These are phyloP conservation scores for Aspergillus amoenus DNA, from an alignment of 2,329 filamentous ascomycete species.

Conservation along the genomic window DNA sequence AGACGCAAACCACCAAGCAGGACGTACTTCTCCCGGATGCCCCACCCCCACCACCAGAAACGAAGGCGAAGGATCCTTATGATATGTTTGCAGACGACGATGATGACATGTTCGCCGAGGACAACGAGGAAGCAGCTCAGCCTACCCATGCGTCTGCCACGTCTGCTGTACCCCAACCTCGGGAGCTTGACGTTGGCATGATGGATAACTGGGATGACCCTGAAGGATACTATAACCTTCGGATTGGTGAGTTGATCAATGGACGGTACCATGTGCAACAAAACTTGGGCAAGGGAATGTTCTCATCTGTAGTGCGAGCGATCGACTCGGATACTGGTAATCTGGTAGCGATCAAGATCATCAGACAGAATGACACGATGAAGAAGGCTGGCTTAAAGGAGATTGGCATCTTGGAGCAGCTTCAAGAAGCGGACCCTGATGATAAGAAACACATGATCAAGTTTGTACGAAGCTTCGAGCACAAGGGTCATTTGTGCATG, in stretches of 20 bases:
- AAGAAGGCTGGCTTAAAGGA: slow-evolving; percentile 89
- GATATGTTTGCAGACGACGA: slow-evolving; percentile 65
- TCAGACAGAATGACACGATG: slow-evolving; percentile 93
- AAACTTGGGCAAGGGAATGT: slow-evolving; percentile 89
- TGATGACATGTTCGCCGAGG: slow-evolving; percentile 90
- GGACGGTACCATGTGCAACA: slow-evolving; percentile 86
- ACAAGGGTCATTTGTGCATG: slow-evolving; percentile 93
- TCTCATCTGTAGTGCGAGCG: slow-evolving; percentile 91
- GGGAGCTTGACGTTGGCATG: slow-evolving; percentile 69
- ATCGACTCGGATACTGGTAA: slow-evolving; percentile 71
- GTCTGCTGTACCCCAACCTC: slow-evolving; percentile 51
- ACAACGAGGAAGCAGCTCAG: slow-evolving; percentile 54
- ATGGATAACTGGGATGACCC: slow-evolving; percentile 92
- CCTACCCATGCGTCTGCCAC: slow-evolving; percentile 50
- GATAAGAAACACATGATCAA: slow-evolving; percentile 90
- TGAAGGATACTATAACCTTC: slow-evolving; percentile 95
- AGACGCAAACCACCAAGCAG: slow-evolving; percentile 55
- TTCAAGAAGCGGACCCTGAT: slow-evolving; percentile 81
- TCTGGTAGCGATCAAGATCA: slow-evolving; percentile 94
- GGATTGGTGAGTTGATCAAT: slow-evolving; percentile 85
- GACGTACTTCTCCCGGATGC: slow-evolving; percentile 50
- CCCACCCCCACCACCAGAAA: slow-evolving; percentile 35
- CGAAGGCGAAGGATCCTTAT: slow-evolving; percentile 53
- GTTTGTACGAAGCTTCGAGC: slow-evolving; percentile 83
- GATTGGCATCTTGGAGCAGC: slow-evolving; percentile 85